These are phyloP conservation scores for Wallacemonas sp. DNA, from an alignment of 208 protist genomes.

Conservation along the genomic window DNA sequence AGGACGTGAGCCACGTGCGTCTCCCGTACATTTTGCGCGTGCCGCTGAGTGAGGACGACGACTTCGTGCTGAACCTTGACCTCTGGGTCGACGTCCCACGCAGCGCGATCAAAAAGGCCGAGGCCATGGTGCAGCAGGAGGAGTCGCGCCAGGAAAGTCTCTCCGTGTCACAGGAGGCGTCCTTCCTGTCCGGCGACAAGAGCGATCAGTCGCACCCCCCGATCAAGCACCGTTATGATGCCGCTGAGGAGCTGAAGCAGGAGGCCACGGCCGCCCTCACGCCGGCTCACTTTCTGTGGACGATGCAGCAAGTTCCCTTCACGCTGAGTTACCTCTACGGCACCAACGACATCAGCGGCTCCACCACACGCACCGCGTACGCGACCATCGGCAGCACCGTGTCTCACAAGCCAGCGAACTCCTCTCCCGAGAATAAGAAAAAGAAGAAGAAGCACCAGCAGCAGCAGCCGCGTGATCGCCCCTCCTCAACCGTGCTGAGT, in stretches of 20 bases:
- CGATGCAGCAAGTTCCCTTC: constrained; percentile 25
- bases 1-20: background rate
- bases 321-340: constrained; percentile 26
- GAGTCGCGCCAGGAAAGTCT: background rate
- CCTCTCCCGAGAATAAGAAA: no score
- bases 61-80: constrained; percentile 3
- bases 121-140: background rate
- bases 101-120: background rate
- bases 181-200: background rate
- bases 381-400: no score
- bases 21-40: constrained; percentile 8
- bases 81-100: background rate
- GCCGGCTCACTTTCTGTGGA: constrained; percentile 1
- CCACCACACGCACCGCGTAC: constrained; percentile 13
- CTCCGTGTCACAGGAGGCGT: background rate
- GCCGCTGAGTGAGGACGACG: background rate
- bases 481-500: no score
- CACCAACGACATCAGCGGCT: constrained; percentile 13
- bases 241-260: no score
- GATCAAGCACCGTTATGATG: no score
- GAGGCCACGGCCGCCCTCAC: background rate
- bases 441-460: no score
- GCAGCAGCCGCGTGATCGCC: no score
- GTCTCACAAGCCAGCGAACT: no score
- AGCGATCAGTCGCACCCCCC: no score